phyloP scores from a whole-genome alignment of 495 filamentous ascomycete genomes.

The Tirmania nivea region DNA sequence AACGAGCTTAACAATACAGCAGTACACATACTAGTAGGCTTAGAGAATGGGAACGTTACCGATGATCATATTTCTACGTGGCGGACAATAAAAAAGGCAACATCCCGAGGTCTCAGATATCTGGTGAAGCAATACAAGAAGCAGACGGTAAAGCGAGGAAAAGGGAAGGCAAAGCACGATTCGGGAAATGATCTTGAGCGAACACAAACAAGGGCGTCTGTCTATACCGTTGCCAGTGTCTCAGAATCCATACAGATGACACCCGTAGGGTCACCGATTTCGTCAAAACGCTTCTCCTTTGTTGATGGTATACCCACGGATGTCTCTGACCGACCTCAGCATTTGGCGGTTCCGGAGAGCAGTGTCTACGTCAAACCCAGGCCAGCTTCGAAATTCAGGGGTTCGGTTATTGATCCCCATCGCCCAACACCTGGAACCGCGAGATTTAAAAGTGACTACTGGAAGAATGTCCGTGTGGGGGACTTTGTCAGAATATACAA shows the following conservation, averaged over 20 bases:
- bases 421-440: conserved; percentile 35
- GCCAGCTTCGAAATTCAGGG: conserved; percentile 28
- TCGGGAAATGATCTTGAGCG: conserved; percentile 11
- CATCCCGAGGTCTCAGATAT: conserved; percentile 27
- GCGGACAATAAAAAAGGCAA: conserved; percentile 84
- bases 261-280: conserved; percentile 63
- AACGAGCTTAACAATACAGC: conserved; percentile 92
- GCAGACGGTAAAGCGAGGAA: conserved; percentile 14
- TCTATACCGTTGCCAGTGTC: conserved; percentile 15
- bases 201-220: conserved; percentile 14
- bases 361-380: conserved; percentile 20
- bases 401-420: conserved; percentile 40
- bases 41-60: conserved; percentile 80
- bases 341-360: conserved; percentile 18
- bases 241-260: conserved; percentile 66
- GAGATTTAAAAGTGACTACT: conserved; percentile 73
- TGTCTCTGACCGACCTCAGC: conserved; percentile 9
- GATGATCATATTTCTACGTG: conserved; percentile 69
- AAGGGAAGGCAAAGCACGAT: conserved; percentile 18
- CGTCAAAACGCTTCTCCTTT: conserved; percentile 27
- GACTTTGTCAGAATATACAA: conserved; percentile 96
- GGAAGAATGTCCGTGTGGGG: conserved; percentile 91
- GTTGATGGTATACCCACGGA: conserved; percentile 6
- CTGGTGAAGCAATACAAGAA: conserved; percentile 13
- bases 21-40: conserved; percentile 69